phyloP scores from a whole-genome alignment of 1,284 basidiomycete genomes.

The Schizophyllum commune region DNA sequence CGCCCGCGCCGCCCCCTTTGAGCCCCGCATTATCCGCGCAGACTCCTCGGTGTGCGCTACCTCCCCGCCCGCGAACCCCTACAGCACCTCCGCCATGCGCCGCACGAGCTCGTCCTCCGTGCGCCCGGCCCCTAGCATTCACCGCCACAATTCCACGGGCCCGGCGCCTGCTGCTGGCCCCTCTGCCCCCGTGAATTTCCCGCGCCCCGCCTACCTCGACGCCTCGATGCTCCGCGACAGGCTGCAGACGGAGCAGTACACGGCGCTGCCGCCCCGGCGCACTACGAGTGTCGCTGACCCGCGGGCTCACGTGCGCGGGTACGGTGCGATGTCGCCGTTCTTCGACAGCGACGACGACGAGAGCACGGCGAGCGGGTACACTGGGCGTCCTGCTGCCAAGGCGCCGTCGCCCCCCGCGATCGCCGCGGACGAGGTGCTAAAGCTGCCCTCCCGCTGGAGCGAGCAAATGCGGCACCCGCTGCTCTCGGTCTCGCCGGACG shows the following conservation, averaged over 20 bases:
- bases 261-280: conserved; percentile 12
- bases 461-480: conserved; percentile 52
- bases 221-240: conserved; percentile 64
- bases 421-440: conserved; percentile 35
- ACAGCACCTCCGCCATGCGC: conserved; percentile 23
- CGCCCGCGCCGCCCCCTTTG: conserved; percentile 33
- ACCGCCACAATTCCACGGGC: conserved; percentile 29
- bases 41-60: conserved; percentile 26
- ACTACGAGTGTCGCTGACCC: not conserved
- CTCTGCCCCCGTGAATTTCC: conserved; percentile 34
- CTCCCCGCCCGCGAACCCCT: conserved; percentile 30
- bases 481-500: conserved; percentile 59
- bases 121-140: conserved; percentile 31
- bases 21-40: conserved; percentile 60
- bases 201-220: conserved; percentile 65
- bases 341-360: conserved; percentile 62
- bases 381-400: not conserved
- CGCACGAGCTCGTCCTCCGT: conserved; percentile 13
- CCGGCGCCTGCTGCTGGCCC: conserved; percentile 28
- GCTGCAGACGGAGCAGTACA: conserved; percentile 46
- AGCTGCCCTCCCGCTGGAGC: conserved; percentile 76
- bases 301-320: conserved; percentile 8
- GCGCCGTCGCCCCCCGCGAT: conserved; percentile 20
- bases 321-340: conserved; percentile 23
- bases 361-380: conserved; percentile 16